Evolutionary conservation across 768 basidiomycete species (phyloP).

Genomic region (Mycena olivaceomarginata): DNA sequence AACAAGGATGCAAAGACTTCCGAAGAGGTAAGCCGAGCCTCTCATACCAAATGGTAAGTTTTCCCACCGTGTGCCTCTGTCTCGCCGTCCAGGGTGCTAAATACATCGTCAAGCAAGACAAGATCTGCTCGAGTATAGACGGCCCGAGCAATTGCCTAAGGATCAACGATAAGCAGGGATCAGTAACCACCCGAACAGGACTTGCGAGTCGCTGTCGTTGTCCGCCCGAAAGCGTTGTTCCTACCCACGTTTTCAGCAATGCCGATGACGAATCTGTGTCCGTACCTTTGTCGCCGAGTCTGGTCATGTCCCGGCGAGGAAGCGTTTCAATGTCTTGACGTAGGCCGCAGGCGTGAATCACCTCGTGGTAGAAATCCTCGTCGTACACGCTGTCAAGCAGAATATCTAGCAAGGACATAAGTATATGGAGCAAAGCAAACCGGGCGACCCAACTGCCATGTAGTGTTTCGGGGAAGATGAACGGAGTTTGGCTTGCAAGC

Average conservation of each 20-base stretch:
- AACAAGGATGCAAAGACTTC: constrained; percentile 38
- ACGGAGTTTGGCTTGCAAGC: constrained; percentile 36
- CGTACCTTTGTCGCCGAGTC: constrained; percentile 32
- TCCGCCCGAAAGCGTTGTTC: constrained; percentile 34
- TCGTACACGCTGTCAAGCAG: constrained; percentile 32
- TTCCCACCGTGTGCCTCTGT: constrained; percentile 34
- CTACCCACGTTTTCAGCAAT: constrained; percentile 4
- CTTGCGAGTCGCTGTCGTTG: constrained; percentile 34
- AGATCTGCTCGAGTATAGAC: constrained; percentile 38
- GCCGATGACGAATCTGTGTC: neutral
- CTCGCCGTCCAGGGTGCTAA: constrained; percentile 37
- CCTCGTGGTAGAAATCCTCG: constrained; percentile 33
- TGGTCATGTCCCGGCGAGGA: constrained; percentile 31
- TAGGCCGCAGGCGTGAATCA: constrained; percentile 36
- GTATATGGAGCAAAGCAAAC: no score
- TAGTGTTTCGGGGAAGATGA: constrained; percentile 34
- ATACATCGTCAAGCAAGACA: constrained; percentile 36
- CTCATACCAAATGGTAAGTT: neutral
- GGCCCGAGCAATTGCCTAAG: constrained; percentile 35
- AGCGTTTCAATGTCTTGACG: constrained; percentile 34
- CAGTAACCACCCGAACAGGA: neutral
- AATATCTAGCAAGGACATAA: no score
- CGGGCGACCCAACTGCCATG: no score
- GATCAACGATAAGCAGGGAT: neutral
- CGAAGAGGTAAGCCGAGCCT: neutral